Base-by-base conservation (phyloP, 257 asterid genomes). In the Fraxinus anomala region DNA sequence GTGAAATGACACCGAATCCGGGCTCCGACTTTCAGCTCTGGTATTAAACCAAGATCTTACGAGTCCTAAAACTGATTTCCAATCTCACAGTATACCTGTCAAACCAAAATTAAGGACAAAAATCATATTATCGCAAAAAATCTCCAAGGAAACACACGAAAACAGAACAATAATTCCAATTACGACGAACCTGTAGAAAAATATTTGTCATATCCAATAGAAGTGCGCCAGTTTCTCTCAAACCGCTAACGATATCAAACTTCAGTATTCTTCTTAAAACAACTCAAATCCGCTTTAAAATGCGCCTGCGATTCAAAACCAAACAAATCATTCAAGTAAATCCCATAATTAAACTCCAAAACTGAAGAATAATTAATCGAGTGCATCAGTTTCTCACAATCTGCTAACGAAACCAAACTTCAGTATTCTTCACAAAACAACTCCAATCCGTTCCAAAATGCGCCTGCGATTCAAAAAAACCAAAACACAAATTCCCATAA, bases 31-130 rank as follows among this genome's bases (percentile, higher is more conserved):
- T 49, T 37, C 67, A 81, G 76, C 49, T 75, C 68, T 73, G 59
- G 36, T 16, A 34, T 61, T 5, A 70, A 13, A 72, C 72, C 47
- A 84, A 79, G 86, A 82, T 82, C 82, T 73, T 68, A 12, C 49
- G 42, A 71, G 37, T 72, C 77, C 26, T 72, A 21, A 67, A 66
- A 56, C 73, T 84, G 82, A 85, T 83, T 85, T 77, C 84, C 74
- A 81, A 72, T 83, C 89, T 81, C 76, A 72, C 74, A 36, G 26
- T 68, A 65, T 3, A 79, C 89, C 87, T 85, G 85, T 44, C 40
- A 56, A 77, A 76, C 73, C 66, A 68, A 76, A 73, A 67, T 68
- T 1, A 61, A 51, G 80, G 31, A 73, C 36, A 56, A 40, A 67
- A 76, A 68, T 19, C 10, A 6, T 31, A 5, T 33, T 33, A 74